Evolutionary conservation across 2,329 filamentous ascomycete genomes (phyloP).

Genomic region (Trichoderma sp.): DNA sequence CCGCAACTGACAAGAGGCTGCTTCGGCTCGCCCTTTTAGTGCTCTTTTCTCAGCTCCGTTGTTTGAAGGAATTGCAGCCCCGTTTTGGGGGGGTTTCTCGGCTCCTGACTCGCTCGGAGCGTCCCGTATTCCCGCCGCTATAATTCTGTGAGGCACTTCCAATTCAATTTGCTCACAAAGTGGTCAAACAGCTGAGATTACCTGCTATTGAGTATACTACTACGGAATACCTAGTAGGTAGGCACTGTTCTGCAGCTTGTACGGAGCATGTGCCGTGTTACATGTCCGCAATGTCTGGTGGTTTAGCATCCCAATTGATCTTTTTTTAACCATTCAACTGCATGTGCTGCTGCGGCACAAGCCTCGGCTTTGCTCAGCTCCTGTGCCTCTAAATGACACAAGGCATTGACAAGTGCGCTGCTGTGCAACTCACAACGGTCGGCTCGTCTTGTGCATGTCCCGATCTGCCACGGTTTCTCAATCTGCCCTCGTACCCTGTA

Average conservation of each 20-base stretch:
- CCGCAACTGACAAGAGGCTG: conserved; percentile 7
- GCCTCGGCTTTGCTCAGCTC: background rate
- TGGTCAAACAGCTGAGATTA: no score
- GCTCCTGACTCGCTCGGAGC: background rate
- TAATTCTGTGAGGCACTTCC: background rate
- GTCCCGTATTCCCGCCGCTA: background rate
- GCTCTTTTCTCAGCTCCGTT: background rate
- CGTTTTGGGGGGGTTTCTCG: background rate
- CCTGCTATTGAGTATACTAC: no score
- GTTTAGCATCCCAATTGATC: background rate
- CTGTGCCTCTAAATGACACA: background rate
- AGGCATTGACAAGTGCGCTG: background rate
- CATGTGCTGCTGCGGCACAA: background rate
- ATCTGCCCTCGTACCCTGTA: background rate
- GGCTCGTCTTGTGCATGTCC: background rate
- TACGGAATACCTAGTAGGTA: no score
- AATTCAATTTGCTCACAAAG: no score
- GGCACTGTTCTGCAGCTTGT: background rate
- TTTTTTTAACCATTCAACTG: background rate
- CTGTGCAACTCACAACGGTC: background rate
- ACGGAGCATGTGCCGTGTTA: background rate
- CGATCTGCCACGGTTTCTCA: background rate
- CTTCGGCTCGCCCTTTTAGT: background rate
- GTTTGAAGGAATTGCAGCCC: background rate
- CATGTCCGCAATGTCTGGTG: background rate